Percentiles rank a stretch among this genome's conserved stretches.
phyloP scores from a whole-genome alignment of 495 filamentous ascomycete genomes.

The Penicillium pulvis region DNA sequence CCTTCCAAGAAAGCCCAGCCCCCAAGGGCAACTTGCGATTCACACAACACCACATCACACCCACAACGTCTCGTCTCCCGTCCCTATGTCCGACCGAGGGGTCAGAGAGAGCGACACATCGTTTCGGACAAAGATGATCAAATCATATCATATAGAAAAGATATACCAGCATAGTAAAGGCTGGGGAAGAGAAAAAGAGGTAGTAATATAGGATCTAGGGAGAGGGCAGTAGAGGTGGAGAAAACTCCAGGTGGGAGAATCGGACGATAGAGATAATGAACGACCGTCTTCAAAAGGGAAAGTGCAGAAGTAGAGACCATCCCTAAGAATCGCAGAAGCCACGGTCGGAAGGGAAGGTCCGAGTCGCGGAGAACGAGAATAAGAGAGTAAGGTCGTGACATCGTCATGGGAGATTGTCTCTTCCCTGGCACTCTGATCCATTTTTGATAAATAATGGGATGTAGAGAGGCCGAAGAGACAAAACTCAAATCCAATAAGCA shows the following conservation, averaged over 20 bases:
- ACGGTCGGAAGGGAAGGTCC: slow-evolving; percentile 18
- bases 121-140: neutral
- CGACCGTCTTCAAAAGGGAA: neutral
- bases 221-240: neutral
- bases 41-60: slow-evolving; percentile 6
- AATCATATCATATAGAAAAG: slow-evolving; percentile 3
- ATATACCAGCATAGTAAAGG: slow-evolving; percentile 1
- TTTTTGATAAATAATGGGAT: slow-evolving; percentile 9
- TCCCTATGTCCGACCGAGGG: neutral
- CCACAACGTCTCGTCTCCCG: neutral
- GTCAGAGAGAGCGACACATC: neutral
- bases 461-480: slow-evolving; percentile 1
- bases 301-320: slow-evolving; percentile 19
- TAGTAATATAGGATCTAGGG: neutral
- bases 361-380: slow-evolving; percentile 24
- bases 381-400: slow-evolving; percentile 34
- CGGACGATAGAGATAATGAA: slow-evolving; percentile 1
- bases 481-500: slow-evolving; percentile 7
- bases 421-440: neutral
- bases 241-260: neutral
- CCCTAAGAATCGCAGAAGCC: slow-evolving; percentile 28
- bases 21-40: slow-evolving; percentile 4
- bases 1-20: slow-evolving; percentile 10
- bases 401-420: slow-evolving; percentile 24
- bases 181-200: neutral